phyloP scores from a whole-genome alignment of 176 grass and related monocot species.

The Oryza meyeriana region DNA sequence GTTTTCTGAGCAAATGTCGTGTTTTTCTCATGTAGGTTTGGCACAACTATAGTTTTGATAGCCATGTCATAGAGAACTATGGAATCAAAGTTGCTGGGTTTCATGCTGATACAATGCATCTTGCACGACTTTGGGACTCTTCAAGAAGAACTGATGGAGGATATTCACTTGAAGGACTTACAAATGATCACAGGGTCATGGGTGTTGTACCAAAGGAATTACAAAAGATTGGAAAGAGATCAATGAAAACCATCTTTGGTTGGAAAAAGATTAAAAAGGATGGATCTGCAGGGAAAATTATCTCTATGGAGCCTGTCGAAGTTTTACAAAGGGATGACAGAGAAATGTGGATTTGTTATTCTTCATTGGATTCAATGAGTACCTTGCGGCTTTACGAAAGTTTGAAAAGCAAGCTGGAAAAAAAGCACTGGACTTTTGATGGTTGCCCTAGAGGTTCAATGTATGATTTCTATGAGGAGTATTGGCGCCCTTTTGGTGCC shows the following conservation, averaged over 20 bases:
- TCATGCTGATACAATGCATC: constrained; percentile 99
- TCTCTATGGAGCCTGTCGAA: constrained; percentile 55
- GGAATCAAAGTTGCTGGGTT: constrained; percentile 89
- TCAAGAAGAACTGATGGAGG: constrained; percentile 77
- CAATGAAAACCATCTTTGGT: constrained; percentile 98
- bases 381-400: constrained; percentile 78
- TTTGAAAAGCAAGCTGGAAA: constrained; percentile 72
- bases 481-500: constrained; percentile 86
- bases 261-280: constrained; percentile 91
- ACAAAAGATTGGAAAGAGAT: constrained; percentile 68
- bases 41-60: constrained; percentile 99
- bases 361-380: constrained; percentile 87
- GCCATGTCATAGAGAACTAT: constrained; percentile 81
- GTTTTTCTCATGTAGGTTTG: constrained; percentile 70
- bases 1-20: constrained; percentile 15
- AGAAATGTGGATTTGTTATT: constrained; percentile 76
- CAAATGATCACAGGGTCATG: constrained; percentile 79
- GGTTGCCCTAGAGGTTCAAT: constrained; percentile 61
- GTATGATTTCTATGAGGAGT: constrained; percentile 89
- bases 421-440: constrained; percentile 60
- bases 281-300: constrained; percentile 70
- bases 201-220: constrained; percentile 42
- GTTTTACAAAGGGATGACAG: constrained; percentile 85
- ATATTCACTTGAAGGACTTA: constrained; percentile 98
- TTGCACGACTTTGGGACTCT: constrained; percentile 89